Conservation (phyloP, 2,329 filamentous ascomycete species). For the Amauroascus verrucosus region DNA sequence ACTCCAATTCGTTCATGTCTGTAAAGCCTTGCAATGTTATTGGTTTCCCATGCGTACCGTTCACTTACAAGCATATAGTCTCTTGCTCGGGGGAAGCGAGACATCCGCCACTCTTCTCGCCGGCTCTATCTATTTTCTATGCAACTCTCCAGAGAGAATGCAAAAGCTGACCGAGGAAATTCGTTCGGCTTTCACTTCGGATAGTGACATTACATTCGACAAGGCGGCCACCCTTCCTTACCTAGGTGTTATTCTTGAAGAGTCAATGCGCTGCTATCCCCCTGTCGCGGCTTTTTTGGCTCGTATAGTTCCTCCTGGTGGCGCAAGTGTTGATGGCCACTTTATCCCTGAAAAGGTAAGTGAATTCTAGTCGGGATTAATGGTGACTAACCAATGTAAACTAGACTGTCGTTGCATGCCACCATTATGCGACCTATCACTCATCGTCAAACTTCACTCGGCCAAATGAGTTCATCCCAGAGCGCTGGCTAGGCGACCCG, state of each 20-base stretch:
- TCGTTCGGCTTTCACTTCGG: constrained; percentile 10
- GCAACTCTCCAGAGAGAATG: constrained; percentile 21
- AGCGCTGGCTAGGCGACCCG: constrained; percentile 17
- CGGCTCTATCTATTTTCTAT: constrained; percentile 30
- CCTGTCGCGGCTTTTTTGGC: constrained; percentile 18
- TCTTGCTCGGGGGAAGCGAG: constrained; percentile 37
- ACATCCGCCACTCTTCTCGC: constrained; percentile 36
- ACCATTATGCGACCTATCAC: constrained; percentile 15
- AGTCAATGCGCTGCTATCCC: constrained; percentile 20
- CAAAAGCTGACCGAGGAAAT: constrained; percentile 10
- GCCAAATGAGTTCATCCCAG: constrained; percentile 19
- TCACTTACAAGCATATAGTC: background rate
- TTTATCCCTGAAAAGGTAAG: constrained; percentile 16
- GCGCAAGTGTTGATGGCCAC: constrained; percentile 17
- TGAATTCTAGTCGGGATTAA: too few relatives aligned
- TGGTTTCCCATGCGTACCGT: background rate
- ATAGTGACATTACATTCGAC: constrained; percentile 13
- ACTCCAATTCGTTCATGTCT: constrained; percentile 24
- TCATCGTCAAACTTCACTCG: constrained; percentile 17
- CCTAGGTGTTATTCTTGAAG: constrained; percentile 19
- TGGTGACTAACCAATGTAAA: background rate
- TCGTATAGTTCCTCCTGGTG: background rate
- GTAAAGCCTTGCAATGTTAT: constrained; percentile 19
- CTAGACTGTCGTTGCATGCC: constrained; percentile 14
- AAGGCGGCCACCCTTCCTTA: constrained; percentile 14